Base-by-base conservation (phyloP, 148 eudicot species). In the Persicaria tinctoria region DNA sequence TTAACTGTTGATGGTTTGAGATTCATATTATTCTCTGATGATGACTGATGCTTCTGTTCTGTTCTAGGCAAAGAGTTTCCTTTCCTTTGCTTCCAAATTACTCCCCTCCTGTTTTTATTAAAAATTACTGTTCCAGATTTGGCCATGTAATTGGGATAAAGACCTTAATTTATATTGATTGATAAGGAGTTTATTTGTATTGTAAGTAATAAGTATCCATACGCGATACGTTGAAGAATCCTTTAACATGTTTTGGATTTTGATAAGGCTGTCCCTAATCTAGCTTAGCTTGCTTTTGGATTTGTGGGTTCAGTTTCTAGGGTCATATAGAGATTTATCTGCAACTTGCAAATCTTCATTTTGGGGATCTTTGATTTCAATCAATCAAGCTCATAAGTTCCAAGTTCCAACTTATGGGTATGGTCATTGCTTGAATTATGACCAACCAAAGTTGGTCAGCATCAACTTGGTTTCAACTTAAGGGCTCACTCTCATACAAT, bases 401-500 rank as follows among this genome's bases (percentile, higher is more conserved):
- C 41, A 32, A 32, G 41, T 32, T 32, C 48, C 4, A 41, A 66
- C 70, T 66, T 66, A 7, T 66, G 48, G n/a, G 70, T 32, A 2
- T 64, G 47, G 70, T 64, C 70, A 7, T 41, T 66, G 70, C 14
- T 66, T 17, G 47, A 66, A 66, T 66, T 66, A 5, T 66, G 48
- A 66, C 47, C 44, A 38, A 13, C 70, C 70, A 66, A 41, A 66
- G 70, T 41, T 38, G 70, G 70, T 41, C 70, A 64, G 3, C 47
- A 23, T 64, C 70, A 38, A 27, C 13, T 64, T 64, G 70, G 70
- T 41, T 64, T 66, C 9, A 66, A 66, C 48, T 66, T 66, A n/a
- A 8, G 27, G 8, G 32, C 8, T 32, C 41, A 32, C 41, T 32
- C 41, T 66, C 70, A 38, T 8, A 64, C 8, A 38, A 64, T 41